Conservation (phyloP, 257 asterid genomes). For the Solanum dulcamara region DNA sequence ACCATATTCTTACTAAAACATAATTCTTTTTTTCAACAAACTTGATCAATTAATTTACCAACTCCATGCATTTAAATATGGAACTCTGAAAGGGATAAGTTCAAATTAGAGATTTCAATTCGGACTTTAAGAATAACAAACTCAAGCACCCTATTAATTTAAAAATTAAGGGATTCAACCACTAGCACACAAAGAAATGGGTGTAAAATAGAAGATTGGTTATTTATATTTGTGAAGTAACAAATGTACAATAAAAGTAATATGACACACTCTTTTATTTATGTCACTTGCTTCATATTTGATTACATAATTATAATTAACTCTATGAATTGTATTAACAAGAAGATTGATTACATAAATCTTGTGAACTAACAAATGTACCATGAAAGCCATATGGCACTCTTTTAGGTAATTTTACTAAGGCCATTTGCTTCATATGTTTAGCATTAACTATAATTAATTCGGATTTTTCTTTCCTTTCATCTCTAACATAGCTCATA, state of each 20-base stretch:
- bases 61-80: no score
- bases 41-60: no score
- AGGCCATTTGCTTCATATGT: conserved; percentile 32
- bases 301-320: background rate
- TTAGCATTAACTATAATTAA: conserved; percentile 40
- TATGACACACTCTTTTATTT: no score
- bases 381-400: conserved; percentile 75
- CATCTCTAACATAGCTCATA: conserved; percentile 43
- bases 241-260: background rate
- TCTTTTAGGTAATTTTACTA: conserved; percentile 34
- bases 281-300: no score
- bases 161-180: background rate
- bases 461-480: conserved; percentile 23
- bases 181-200: background rate
- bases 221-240: no score
- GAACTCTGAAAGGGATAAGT: no score
- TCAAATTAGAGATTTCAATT: no score
- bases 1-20: no score
- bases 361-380: conserved; percentile 40
- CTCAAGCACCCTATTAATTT: no score
- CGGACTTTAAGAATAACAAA: no score
- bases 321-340: background rate
- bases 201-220: no score
- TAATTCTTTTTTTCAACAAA: no score
- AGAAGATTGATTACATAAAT: conserved; percentile 16